Evolutionary conservation across 805 yeast species (phyloP), one percentile per base, ranked within the genome.

Genomic region (Cyberlindnera euphorbiiphila): DNA sequence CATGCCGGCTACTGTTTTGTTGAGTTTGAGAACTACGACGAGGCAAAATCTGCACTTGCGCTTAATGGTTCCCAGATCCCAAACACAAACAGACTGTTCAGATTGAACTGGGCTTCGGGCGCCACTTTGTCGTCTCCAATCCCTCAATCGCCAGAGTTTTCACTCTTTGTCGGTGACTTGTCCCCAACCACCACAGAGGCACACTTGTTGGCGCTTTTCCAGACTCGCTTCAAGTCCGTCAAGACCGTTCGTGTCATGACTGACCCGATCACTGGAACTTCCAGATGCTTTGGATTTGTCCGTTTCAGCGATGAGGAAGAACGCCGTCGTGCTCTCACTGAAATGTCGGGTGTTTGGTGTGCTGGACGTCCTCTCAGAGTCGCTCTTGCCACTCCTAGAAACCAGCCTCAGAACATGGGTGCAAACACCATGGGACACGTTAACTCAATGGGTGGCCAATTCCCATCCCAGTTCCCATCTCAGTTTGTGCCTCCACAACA

Each of bases 221-320:
- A 83, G 57, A 72, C 75, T 29, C 70, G 71, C 40, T 84, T 74
- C 61, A 65, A 65, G 35, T 74, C 85, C 8, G 81, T 84, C 26
- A 82, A 81, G 50, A 83, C 93, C 2, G 93, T 84, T 6, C 65
- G 93, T 42, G 91, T 84, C 9, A 84, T 84, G 91, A 83, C 93
- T 0, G 91, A 84, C 54, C 93, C 93, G 3, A 72, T 84, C 6
- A 72, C 83, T 11, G 89, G 89, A 0, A 73, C 81, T 20, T 79
- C 87, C 3, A 66, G 91, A 47, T 81, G 93, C 51, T 83, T 83
- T 61, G 93, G 93, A 0, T 84, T 84, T 60, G 88, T 84, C 19
- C 65, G 94, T 44, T 84, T 84, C 55, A 73, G 82, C 16, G 76
- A 75, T 47, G 87, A 81, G 46, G 71, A 64, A 27, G 91, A 83